Conservation (phyloP, 768 basidiomycete species). For the Phaeotremella skinneri region DNA sequence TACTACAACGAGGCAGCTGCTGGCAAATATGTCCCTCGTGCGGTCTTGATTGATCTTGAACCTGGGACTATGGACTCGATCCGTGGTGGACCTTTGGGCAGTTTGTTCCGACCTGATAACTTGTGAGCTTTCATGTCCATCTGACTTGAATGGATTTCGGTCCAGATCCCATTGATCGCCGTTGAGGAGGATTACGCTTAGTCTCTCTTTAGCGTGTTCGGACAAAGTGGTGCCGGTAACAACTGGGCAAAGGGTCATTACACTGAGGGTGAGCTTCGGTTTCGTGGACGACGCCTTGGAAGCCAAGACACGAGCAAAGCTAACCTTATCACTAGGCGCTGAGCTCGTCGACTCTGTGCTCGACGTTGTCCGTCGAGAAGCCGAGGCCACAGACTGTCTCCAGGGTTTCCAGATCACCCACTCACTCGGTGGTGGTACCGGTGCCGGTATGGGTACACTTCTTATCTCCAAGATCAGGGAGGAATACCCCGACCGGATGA, state of each 20-base stretch:
- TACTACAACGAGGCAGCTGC: constrained; percentile 96
- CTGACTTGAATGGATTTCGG: no score
- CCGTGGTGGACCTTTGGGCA: constrained; percentile 65
- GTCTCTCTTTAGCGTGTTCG: constrained; percentile 63
- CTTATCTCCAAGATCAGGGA: constrained; percentile 98
- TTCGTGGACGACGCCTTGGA: neutral
- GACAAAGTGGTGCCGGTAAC: constrained; percentile 97
- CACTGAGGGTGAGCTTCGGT: constrained; percentile 59
- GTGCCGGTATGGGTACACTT: constrained; percentile 99
- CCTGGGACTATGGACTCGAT: constrained; percentile 67
- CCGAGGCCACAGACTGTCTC: constrained; percentile 93
- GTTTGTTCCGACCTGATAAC: constrained; percentile 95
- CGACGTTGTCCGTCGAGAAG: constrained; percentile 98
- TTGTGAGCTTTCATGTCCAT: constrained; percentile 57
- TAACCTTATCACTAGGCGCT: constrained; percentile 81
- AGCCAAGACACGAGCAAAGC: neutral
- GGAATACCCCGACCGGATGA: constrained; percentile 99
- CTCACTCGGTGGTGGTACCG: constrained; percentile 97
- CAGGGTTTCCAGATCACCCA: constrained; percentile 99
- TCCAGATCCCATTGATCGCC: no score
- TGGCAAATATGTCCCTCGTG: constrained; percentile 98
- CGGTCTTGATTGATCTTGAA: constrained; percentile 94
- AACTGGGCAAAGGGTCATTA: constrained; percentile 96
- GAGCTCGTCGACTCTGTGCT: constrained; percentile 97
- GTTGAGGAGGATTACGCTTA: neutral